Evolutionary conservation across 108 stramenopile genomes (phyloP), one percentile per base, ranked within the genome.

Genomic region (Cyclotella distinguenda): DNA sequence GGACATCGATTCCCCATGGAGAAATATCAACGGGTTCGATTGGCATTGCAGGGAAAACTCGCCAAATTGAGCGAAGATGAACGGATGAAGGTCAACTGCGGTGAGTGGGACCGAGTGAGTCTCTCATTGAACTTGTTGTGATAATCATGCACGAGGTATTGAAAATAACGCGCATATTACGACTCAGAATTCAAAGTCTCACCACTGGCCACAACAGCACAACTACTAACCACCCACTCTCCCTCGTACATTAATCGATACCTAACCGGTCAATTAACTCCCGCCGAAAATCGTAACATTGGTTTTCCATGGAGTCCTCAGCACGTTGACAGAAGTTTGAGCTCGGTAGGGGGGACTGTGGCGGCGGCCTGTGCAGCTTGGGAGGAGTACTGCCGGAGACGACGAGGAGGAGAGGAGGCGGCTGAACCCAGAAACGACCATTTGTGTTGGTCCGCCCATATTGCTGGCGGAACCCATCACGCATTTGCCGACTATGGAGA

Each of bases 381-480:
- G 71, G 80, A 88, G 22, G 78, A 76, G 54, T 70, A 59, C 45
- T 6, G 34, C 4, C 16, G 62, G n/a, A 60, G 64, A 64, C 32
- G 43, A 35, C 28, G 15, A 13, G 46, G 11, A 22, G 11, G 46
- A 13, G 31, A 62, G 8, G 19, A 50, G 13, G 32, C 28, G 26
- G 21, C 25, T 2, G 58, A 57, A 42, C 39, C 77, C 30, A 40
- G 54, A 46, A 63, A 60, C 11, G 33, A 50, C 25, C 60, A 70
- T 42, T 31, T 61, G 43, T 52, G 63, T 28, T 70, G 68, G 64
- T 28, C 42, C 22, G 95, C 93, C 5, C 96, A 97, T 64, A 60
- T 97, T 13, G 96, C 96, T 3, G 96, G 96, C 5, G 96, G 96
- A 25, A 97, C 96, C 1, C 96, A 96, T 77, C 96, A 96, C 61